phyloP scores from a whole-genome alignment of 257 asterid genomes.

The Solanum arcanum region DNA sequence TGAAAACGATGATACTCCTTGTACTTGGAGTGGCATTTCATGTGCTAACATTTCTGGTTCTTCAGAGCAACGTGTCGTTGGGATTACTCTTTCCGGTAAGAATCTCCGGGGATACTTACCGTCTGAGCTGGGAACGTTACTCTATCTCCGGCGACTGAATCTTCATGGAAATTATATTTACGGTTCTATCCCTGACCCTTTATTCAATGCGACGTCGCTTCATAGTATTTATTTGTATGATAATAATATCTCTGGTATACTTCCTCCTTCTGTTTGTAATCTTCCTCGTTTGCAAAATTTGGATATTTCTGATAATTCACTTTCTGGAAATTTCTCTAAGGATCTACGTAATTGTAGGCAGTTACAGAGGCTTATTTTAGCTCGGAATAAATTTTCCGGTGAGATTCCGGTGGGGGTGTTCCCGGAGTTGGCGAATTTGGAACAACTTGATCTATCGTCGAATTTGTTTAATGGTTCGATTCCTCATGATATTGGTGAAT shows the following conservation, averaged over 20 bases:
- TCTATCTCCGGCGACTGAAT: slow-evolving; percentile 79
- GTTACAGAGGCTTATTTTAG: slow-evolving; percentile 59
- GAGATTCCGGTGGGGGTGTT: slow-evolving; percentile 59
- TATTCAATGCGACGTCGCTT: slow-evolving; percentile 76
- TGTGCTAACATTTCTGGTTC: slow-evolving; percentile 65
- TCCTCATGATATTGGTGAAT: slow-evolving; percentile 74
- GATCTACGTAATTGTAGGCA: slow-evolving; percentile 67
- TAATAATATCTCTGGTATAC: slow-evolving; percentile 67
- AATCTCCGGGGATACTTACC: slow-evolving; percentile 80
- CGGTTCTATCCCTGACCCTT: slow-evolving; percentile 76
- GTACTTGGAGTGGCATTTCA: slow-evolving; percentile 82
- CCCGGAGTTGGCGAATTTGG: slow-evolving; percentile 68
- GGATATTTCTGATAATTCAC: slow-evolving; percentile 62
- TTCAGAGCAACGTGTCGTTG: slow-evolving; percentile 66
- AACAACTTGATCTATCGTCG: slow-evolving; percentile 68
- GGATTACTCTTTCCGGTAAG: slow-evolving; percentile 48
- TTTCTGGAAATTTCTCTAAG: slow-evolving; percentile 58
- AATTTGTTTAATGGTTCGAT: slow-evolving; percentile 59
- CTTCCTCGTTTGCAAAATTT: slow-evolving; percentile 73
- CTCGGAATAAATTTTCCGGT: slow-evolving; percentile 54
- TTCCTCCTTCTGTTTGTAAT: slow-evolving; percentile 62
- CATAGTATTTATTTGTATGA: slow-evolving; percentile 77
- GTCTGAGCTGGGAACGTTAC: slow-evolving; percentile 72
- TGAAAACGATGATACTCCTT: slow-evolving; percentile 64
- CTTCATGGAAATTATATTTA: slow-evolving; percentile 66